These are phyloP conservation scores for Solioccasus polychromus DNA, from an alignment of 768 basidiomycete genomes.

Conservation along the genomic window DNA sequence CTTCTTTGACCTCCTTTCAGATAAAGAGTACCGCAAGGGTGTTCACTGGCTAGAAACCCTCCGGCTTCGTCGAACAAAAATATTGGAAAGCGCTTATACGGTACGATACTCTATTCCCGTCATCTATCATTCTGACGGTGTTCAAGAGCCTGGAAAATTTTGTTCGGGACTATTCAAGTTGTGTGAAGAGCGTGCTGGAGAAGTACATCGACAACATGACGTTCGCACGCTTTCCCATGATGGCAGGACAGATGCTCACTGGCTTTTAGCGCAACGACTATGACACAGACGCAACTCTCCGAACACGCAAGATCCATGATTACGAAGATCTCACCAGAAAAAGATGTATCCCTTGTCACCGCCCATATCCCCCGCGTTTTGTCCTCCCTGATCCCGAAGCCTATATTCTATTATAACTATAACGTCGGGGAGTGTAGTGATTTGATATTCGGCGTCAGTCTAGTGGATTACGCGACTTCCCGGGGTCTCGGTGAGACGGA, in stretches of 20 bases:
- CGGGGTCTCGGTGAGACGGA: constrained; percentile 70
- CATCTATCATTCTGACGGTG: constrained; percentile 9
- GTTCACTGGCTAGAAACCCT: constrained; percentile 94
- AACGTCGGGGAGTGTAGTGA: constrained; percentile 84
- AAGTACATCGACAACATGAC: constrained; percentile 79
- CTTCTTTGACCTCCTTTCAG: constrained; percentile 35
- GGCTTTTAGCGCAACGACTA: constrained; percentile 63
- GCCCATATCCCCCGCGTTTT: constrained; percentile 59
- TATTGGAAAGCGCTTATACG: constrained; percentile 76
- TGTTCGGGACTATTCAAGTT: constrained; percentile 64
- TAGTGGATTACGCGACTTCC: constrained; percentile 86
- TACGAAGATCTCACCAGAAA: constrained; percentile 65
- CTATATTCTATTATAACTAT: constrained; percentile 72
- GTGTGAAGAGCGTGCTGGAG: constrained; percentile 61
- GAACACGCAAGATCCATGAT: constrained; percentile 60
- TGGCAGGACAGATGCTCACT: constrained; percentile 2
- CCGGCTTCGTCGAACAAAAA: constrained; percentile 76
- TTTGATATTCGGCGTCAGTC: constrained; percentile 83
- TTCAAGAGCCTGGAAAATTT: constrained; percentile 78
- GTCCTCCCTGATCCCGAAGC: constrained; percentile 64
- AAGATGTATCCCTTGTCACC: constrained; percentile 60
- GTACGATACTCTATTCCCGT: constrained; percentile 36
- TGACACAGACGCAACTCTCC: constrained; percentile 73
- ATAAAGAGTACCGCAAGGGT: constrained; percentile 87
- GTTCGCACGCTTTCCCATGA: constrained; percentile 26